phyloP scores from a whole-genome alignment of 768 basidiomycete species.

The Lactarius trivialis region DNA sequence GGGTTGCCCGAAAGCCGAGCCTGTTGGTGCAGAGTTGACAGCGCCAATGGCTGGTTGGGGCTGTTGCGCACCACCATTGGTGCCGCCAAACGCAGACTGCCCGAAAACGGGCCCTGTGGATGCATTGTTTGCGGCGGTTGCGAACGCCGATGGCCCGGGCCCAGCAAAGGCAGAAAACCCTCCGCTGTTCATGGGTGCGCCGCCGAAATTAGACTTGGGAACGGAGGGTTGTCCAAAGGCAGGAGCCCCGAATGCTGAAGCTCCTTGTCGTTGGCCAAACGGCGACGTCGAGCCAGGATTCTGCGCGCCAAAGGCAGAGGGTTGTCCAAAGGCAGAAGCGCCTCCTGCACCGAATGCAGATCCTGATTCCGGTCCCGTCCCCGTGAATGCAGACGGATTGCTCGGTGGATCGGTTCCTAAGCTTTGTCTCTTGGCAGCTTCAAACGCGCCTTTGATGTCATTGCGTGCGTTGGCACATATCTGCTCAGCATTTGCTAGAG shows the following conservation, averaged over 20 bases:
- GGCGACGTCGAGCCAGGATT: conserved; percentile 2
- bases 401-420: conserved; percentile 19
- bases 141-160: conserved; percentile 19
- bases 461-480: conserved; percentile 40
- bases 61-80: conserved; percentile 1
- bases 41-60: conserved; percentile 18
- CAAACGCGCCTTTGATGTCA: conserved; percentile 33
- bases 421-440: conserved; percentile 45
- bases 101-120: conserved; percentile 22
- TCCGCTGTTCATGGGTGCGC: conserved; percentile 1
- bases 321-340: conserved; percentile 24
- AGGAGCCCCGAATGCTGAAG: conserved; percentile 28
- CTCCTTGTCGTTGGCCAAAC: conserved; percentile 26
- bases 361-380: not conserved
- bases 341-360: conserved; percentile 20
- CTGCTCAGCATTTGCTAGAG: conserved; percentile 47
- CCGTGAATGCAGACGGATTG: conserved; percentile 2
- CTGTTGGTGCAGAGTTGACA: conserved; percentile 24
- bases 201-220: conserved; percentile 11
- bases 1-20: conserved; percentile 34
- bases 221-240: conserved; percentile 27
- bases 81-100: conserved; percentile 23
- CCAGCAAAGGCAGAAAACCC: conserved; percentile 21
- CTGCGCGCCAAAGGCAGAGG: conserved; percentile 35
- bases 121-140: conserved; percentile 4